Evolutionary conservation across 225 moss, liverwort and hornwort genomes (phyloP).

Genomic region (Anthoceros angustus): DNA sequence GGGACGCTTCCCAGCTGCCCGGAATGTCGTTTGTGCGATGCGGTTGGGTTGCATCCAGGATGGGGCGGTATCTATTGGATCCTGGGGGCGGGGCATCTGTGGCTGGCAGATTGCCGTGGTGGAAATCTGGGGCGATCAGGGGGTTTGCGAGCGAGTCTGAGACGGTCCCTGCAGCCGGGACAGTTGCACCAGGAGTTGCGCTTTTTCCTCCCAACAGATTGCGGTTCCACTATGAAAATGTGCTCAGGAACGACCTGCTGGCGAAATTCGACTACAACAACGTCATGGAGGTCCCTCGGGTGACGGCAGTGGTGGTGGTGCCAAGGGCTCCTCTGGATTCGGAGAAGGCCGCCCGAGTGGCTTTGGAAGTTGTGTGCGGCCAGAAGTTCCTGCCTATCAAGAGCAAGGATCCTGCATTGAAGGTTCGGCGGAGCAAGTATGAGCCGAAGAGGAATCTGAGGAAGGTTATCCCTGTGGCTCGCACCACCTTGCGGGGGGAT

Average conservation of each 20-base stretch:
- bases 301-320: not conserved
- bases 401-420: conserved; percentile 4
- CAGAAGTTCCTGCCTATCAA: not conserved
- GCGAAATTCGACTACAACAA: conserved; percentile 2
- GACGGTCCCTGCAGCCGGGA: not conserved
- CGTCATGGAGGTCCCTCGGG: not conserved
- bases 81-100: no score
- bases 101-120: no score
- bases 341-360: not conserved
- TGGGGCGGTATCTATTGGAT: no score
- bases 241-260: not conserved
- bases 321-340: not conserved
- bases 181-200: not conserved
- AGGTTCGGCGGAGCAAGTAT: not conserved
- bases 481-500: conserved; percentile 4
- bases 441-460: not conserved
- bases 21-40: no score
- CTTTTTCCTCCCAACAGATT: not conserved
- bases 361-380: not conserved
- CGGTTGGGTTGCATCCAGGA: no score
- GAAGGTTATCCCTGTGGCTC: not conserved
- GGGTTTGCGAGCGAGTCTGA: not conserved
- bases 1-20: no score
- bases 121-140: not conserved
- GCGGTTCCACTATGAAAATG: conserved; percentile 2